Evolutionary conservation across 2,329 filamentous ascomycete species (phyloP).

Genomic region (Paraconiothyrium brasiliense): DNA sequence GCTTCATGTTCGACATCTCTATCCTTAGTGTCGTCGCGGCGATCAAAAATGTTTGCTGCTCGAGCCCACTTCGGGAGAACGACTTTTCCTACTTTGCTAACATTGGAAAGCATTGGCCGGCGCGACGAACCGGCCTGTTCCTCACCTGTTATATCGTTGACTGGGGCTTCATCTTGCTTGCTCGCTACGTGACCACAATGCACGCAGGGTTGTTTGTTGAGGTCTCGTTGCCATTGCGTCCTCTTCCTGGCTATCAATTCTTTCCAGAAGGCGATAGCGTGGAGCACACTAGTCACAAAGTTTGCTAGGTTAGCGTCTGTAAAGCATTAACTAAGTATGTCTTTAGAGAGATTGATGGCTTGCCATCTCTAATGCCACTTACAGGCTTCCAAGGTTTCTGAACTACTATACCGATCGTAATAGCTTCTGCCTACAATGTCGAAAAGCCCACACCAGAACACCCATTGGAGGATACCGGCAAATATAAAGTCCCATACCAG

Average conservation of each 20-base stretch:
- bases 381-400: slow-evolving; percentile 20
- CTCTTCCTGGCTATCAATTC: slow-evolving; percentile 24
- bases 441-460: slow-evolving; percentile 20
- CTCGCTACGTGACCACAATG: slow-evolving; percentile 20
- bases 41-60: slow-evolving; percentile 2
- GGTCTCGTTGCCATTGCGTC: slow-evolving; percentile 15
- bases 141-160: neutral
- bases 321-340: neutral
- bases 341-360: neutral
- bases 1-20: slow-evolving; percentile 11
- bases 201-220: slow-evolving; percentile 17
- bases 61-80: slow-evolving; percentile 19
- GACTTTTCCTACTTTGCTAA: slow-evolving; percentile 18
- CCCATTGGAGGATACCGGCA: slow-evolving; percentile 19
- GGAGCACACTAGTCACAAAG: slow-evolving; percentile 16
- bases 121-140: neutral
- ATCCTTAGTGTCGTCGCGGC: neutral
- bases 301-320: slow-evolving; percentile 22
- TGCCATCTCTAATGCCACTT: neutral
- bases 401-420: slow-evolving; percentile 9
- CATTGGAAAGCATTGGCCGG: slow-evolving; percentile 3
- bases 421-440: slow-evolving; percentile 6
- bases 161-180: neutral
- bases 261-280: slow-evolving; percentile 18
- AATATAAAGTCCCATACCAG: slow-evolving; percentile 21